Conservation (phyloP, 306 rosid genomes). For the Corylus heterophylla region DNA sequence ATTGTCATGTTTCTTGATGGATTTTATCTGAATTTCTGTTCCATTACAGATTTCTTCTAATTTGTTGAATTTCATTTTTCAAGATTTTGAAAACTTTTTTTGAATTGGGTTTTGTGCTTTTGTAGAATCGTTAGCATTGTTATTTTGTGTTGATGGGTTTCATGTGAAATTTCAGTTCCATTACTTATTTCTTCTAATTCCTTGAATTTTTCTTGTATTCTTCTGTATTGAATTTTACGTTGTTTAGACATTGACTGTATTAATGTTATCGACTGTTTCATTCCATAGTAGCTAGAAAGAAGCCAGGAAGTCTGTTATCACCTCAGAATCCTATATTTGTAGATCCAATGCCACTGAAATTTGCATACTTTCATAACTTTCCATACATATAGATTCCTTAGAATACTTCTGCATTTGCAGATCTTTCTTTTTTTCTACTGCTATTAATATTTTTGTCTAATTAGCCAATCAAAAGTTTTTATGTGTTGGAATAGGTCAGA, state of each 20-base stretch:
- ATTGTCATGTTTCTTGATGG: background rate
- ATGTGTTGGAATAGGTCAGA: background rate
- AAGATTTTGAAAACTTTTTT: background rate
- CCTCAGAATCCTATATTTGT: background rate
- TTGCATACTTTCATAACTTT: background rate
- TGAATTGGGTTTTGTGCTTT: background rate
- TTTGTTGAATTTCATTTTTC: background rate
- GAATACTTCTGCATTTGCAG: background rate
- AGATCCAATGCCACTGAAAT: background rate
- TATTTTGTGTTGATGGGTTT: background rate
- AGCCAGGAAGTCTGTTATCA: background rate
- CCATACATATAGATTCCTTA: background rate
- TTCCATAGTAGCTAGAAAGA: background rate
- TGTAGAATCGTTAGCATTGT: background rate
- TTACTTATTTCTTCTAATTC: background rate
- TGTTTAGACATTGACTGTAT: background rate
- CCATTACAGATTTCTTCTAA: background rate
- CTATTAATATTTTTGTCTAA: background rate
- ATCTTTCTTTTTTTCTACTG: background rate
- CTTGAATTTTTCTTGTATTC: background rate
- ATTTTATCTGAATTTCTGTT: background rate
- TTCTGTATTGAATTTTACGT: background rate
- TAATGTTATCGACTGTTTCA: background rate
- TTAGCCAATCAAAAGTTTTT: background rate
- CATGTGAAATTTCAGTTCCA: background rate